Percentiles rank a stretch among this genome's conserved stretches.
These are phyloP conservation scores for Xerocomus spinulosus DNA, from an alignment of 768 basidiomycete species.

Conservation along the genomic window DNA sequence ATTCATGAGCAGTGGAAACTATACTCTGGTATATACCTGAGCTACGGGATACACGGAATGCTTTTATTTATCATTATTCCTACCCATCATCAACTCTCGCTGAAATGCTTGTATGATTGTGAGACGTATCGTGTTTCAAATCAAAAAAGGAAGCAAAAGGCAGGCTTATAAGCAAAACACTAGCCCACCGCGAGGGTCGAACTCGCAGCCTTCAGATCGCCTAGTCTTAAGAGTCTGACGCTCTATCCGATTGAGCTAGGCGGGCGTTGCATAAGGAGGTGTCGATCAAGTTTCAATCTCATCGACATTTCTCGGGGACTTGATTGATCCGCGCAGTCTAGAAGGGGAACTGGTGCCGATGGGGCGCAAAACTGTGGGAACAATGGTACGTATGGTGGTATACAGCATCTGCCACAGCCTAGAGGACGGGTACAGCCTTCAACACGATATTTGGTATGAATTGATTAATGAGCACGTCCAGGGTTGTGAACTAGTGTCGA, in stretches of 20 bases:
- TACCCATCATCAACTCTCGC: neutral
- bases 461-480: slow-evolving; percentile 20
- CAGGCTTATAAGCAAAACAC: neutral
- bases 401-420: slow-evolving; percentile 14
- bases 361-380: slow-evolving; percentile 1
- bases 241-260: slow-evolving; percentile 68
- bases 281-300: no score
- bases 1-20: slow-evolving; percentile 6
- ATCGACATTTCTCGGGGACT: no score
- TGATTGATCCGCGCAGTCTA: no score
- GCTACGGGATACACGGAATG: slow-evolving; percentile 14
- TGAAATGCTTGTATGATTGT: no score
- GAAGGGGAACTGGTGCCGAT: no score
- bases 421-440: slow-evolving; percentile 9
- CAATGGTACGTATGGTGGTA: slow-evolving; percentile 10
- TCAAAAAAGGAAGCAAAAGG: slow-evolving; percentile 16
- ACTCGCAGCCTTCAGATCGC: slow-evolving; percentile 60
- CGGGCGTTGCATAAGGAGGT: no score
- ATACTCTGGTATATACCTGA: slow-evolving; percentile 6
- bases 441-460: slow-evolving; percentile 2
- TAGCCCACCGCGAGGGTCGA: slow-evolving; percentile 64
- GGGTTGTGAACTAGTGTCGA: slow-evolving; percentile 17
- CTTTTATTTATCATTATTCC: slow-evolving; percentile 22
- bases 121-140: no score
- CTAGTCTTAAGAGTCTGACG: slow-evolving; percentile 56